A percentile compares a stretch with the other conserved stretches of the same genome.
phyloP scores from a whole-genome alignment of 1,284 basidiomycete species.

The Sparassis latifolia region DNA sequence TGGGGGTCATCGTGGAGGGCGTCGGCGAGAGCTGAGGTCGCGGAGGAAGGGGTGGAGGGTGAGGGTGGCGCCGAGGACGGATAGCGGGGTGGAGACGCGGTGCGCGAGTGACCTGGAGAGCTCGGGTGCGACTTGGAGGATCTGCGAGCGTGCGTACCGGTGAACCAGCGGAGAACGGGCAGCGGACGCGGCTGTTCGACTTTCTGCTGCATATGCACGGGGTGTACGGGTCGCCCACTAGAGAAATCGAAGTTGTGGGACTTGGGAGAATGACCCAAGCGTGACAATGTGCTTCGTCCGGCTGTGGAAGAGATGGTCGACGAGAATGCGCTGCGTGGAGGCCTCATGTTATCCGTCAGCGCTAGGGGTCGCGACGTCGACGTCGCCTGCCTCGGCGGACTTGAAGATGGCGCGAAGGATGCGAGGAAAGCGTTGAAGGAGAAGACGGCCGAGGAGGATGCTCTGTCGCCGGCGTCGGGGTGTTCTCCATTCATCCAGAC shows the following conservation, averaged over 20 bases:
- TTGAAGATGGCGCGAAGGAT: neutral
- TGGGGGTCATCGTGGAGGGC: constrained; percentile 36
- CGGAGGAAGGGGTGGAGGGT: constrained; percentile 23
- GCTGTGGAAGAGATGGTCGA: constrained; percentile 3
- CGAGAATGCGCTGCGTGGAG: constrained; percentile 9
- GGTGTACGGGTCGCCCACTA: constrained; percentile 5
- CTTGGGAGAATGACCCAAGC: constrained; percentile 4
- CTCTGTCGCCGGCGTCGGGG: neutral
- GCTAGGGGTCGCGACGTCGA: neutral
- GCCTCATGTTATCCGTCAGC: constrained; percentile 10
- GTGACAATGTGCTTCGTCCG: constrained; percentile 2
- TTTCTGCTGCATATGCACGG: constrained; percentile 9
- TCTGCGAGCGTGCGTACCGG: constrained; percentile 17
- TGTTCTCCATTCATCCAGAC: neutral
- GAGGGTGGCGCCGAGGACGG: constrained; percentile 16
- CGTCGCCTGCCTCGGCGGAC: neutral
- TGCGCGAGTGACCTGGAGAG: constrained; percentile 20
- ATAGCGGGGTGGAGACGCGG: constrained; percentile 17
- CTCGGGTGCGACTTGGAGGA: constrained; percentile 18
- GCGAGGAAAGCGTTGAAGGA: neutral
- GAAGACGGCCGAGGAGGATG: neutral
- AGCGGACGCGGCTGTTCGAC: constrained; percentile 3
- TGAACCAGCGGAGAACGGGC: constrained; percentile 48
- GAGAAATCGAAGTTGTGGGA: constrained; percentile 11
- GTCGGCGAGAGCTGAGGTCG: constrained; percentile 26